Evolutionary conservation across 2,329 filamentous ascomycete species (phyloP), one percentile per base, ranked within the genome.

Genomic region (Pestalotiopsis sp.): DNA sequence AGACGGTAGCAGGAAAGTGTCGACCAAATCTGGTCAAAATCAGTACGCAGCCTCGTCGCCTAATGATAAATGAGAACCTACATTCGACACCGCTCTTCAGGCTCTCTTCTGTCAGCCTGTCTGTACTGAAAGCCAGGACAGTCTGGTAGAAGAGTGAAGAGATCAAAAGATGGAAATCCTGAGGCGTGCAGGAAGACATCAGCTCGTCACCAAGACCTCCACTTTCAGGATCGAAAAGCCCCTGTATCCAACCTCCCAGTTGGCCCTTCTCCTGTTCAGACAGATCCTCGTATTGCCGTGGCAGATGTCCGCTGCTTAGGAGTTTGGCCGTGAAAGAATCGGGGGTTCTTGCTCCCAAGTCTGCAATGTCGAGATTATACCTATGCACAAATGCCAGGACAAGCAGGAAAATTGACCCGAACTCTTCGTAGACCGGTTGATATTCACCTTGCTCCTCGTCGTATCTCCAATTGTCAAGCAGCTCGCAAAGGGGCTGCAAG

Each of bases 381-480:
- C 93, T 90, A 76, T 93, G 88, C n/a, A 91, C 87, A 71, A 94
- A 91, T 0, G 92, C 91, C 65, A 95, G 80, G 0, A 94, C 85
- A 2, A 96, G 83, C 1, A 96, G 85, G 7, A 96, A 81, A 17
- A 95, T 90, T 0, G 92, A 90, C 0, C 93, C 92, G 72, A 95
- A 96, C 73, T 97, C 93, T 75, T 96, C 93, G 73, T 96, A 96
- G 0, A 94, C 90, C 0, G 93, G 93, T 76, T 95, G 93, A 73
- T 94, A 94, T 76, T 96, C 93, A 66, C 89, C 90, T 79, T 95
- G 92, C 73, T 95, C 93, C 70, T 94, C 92, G 52, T 95, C 93
- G 73, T 95, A 93, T 12, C 87, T 85, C 93, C 93, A 96, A 70
- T 88, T 89, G 73, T 96, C 93, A 13, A 97, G 83, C 12, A 95